Conservation (phyloP, 257 asterid genomes). For the Solanum pimpinellifolium region DNA sequence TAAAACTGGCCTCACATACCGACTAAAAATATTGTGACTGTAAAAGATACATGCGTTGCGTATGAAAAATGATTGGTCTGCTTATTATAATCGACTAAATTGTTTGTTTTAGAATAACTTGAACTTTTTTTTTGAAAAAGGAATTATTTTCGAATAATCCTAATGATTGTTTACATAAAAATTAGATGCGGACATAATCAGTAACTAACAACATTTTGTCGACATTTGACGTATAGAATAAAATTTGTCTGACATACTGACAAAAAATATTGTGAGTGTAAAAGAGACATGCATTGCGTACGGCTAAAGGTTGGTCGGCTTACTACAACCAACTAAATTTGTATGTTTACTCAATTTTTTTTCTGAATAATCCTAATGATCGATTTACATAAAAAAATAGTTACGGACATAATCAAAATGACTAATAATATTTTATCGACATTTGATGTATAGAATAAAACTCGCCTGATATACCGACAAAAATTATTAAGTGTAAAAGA, state of each 20-base stretch:
- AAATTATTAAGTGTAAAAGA: not conserved
- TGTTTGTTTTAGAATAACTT: too few relatives aligned
- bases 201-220: not conserved
- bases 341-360: too few relatives aligned
- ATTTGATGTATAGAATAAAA: not conserved
- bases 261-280: not conserved
- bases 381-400: too few relatives aligned
- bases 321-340: not conserved
- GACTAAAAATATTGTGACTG: too few relatives aligned
- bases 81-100: too few relatives aligned
- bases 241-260: not conserved
- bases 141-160: too few relatives aligned
- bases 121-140: too few relatives aligned
- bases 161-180: too few relatives aligned
- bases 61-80: too few relatives aligned
- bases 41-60: too few relatives aligned
- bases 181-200: not conserved
- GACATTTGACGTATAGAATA: not conserved
- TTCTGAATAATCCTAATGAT: too few relatives aligned
- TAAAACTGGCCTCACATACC: too few relatives aligned
- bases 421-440: not conserved
- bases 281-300: not conserved
- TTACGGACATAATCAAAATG: not conserved
- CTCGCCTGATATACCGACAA: not conserved
- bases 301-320: not conserved